Evolutionary conservation across 169 alveolate species (phyloP), one percentile per base, ranked within the genome.

Genomic region (Eimeria falciformis): DNA sequence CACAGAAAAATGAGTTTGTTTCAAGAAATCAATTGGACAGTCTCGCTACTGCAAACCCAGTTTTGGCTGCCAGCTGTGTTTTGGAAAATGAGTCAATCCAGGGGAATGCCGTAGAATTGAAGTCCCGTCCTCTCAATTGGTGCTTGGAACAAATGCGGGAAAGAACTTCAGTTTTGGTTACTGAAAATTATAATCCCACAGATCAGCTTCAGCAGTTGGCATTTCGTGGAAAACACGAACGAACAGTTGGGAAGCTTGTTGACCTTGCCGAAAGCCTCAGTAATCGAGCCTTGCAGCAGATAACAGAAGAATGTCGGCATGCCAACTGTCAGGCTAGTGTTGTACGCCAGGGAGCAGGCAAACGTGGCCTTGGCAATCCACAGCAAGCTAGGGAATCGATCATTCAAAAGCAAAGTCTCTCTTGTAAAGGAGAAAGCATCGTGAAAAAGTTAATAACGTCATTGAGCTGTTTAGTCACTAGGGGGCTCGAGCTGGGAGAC

Each of bases 171-270:
- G 37, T 43, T 18, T 9, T 53, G 55, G 43, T 77, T 33, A 56
- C 46, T 33, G 90, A 27, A 56, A 12, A 56, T 37, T 33, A 37
- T 56, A 56, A n/a, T 11, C 90, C 90, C 4, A 45, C 23, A 5
- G 77, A 55, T 29, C 90, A 81, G 77, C 43, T 81, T 43, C 90
- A 81, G 58, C 65, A 81, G 25, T 33, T 81, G 9, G 90, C 77
- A 50, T 81, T 81, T 21, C 55, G 77, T 40, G 77, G 29, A 43
- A 33, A 75, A 46, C 77, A 33, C 62, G 90, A 53, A 2, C 90
- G 33, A 11, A 7, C 77, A 33, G 40, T 81, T 53, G 29, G 21
- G 37, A n/a, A 27, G 46, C 25, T 81, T 27, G 37, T 81, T 55
- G 43, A 56, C n/a, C 21, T 33, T 18, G 90, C 90, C 9, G 90